Percentiles rank a stretch among this genome's conserved stretches.
Evolutionary conservation across 441 rosid species (phyloP).

Genomic region (Bruguiera hainesii): DNA sequence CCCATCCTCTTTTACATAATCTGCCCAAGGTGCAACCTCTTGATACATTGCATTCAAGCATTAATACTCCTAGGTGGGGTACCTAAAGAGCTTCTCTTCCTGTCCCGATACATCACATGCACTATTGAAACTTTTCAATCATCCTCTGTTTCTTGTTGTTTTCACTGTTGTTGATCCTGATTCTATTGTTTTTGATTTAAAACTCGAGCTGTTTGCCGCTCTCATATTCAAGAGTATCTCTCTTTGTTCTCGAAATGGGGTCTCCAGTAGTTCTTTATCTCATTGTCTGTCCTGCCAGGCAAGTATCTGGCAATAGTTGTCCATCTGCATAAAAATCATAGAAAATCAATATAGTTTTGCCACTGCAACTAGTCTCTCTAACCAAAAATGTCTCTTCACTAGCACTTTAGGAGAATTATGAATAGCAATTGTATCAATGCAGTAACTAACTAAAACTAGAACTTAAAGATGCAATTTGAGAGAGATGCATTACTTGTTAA

Average conservation of each 20-base stretch:
- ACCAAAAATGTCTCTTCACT: background rate
- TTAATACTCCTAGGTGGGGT: slow-evolving; percentile 25
- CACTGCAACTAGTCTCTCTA: background rate
- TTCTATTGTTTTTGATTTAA: slow-evolving; percentile 23
- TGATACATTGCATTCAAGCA: slow-evolving; percentile 26
- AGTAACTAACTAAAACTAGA: too few relatives aligned
- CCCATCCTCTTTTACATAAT: slow-evolving; percentile 32
- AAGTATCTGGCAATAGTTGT: slow-evolving; percentile 51
- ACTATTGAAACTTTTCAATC: slow-evolving; percentile 2
- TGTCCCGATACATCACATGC: slow-evolving; percentile 4
- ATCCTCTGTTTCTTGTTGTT: slow-evolving; percentile 14
- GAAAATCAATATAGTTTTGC: background rate
- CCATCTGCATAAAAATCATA: slow-evolving; percentile 30
- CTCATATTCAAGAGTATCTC: slow-evolving; percentile 32
- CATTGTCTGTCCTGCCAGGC: slow-evolving; percentile 54
- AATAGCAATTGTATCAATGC: too few relatives aligned
- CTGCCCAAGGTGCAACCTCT: slow-evolving; percentile 27
- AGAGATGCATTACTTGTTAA: slow-evolving; percentile 63
- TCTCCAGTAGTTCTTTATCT: slow-evolving; percentile 42
- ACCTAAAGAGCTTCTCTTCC: slow-evolving; percentile 21
- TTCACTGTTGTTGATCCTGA: slow-evolving; percentile 16
- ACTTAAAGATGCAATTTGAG: background rate
- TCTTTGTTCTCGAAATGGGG: slow-evolving; percentile 24
- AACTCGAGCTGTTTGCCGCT: slow-evolving; percentile 32
- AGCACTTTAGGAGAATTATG: too few relatives aligned